Percentiles rank a stretch among this genome's conserved stretches.
Evolutionary conservation across 805 yeast genomes (phyloP).

Genomic region (Pichia californica): DNA sequence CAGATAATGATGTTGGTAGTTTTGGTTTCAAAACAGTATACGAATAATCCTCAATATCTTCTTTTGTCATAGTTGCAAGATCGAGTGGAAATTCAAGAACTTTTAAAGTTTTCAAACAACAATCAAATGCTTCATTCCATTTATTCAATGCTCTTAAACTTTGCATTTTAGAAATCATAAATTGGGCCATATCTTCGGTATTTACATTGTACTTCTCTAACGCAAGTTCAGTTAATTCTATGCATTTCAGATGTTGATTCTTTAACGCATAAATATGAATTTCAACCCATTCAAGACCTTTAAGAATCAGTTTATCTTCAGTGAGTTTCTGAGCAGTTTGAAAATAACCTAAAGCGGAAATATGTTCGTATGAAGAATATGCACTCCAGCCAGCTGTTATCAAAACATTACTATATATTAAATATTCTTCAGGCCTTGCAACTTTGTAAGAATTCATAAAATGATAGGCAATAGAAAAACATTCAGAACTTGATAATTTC

Average conservation of each 20-base stretch:
- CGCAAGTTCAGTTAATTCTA: slow-evolving; percentile 31
- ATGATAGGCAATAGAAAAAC: slow-evolving; percentile 36
- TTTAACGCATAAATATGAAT: slow-evolving; percentile 29
- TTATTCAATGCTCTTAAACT: slow-evolving; percentile 30
- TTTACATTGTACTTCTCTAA: slow-evolving; percentile 25
- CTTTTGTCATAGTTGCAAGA: neutral
- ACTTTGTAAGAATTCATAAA: slow-evolving; percentile 31
- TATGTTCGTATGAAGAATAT: slow-evolving; percentile 37
- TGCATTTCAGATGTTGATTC: slow-evolving; percentile 30
- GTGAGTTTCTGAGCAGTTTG: slow-evolving; percentile 30
- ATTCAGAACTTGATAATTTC: slow-evolving; percentile 11
- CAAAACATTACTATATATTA: slow-evolving; percentile 33
- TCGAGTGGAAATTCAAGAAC: slow-evolving; percentile 28
- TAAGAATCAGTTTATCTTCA: slow-evolving; percentile 15
- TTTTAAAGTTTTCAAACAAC: slow-evolving; percentile 32
- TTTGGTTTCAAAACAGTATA: slow-evolving; percentile 19
- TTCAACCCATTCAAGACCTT: slow-evolving; percentile 27
- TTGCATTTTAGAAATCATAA: slow-evolving; percentile 33
- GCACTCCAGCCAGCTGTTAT: slow-evolving; percentile 40
- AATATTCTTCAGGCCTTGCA: slow-evolving; percentile 31
- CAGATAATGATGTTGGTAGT: slow-evolving; percentile 35
- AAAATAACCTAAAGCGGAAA: slow-evolving; percentile 35
- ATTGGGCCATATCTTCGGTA: slow-evolving; percentile 29
- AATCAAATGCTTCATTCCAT: slow-evolving; percentile 29
- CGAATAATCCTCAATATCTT: slow-evolving; percentile 17